Conservation (phyloP, 2,329 filamentous ascomycete species). For the Blumeria graminis region DNA sequence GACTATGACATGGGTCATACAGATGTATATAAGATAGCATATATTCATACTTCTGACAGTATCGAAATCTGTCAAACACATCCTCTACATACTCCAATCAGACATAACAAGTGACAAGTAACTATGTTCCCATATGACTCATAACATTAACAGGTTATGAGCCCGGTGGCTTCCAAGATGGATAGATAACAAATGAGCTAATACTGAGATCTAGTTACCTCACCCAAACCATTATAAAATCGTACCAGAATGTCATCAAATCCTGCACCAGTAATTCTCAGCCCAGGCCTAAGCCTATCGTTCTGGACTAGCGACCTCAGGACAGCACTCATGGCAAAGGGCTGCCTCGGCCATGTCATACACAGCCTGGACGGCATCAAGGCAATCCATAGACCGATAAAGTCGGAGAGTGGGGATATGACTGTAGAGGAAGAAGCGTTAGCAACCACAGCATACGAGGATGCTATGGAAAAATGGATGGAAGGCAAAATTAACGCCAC, state of each 20-base stretch:
- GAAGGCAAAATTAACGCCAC: not conserved
- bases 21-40: too few species aligned
- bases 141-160: too few species aligned
- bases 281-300: not conserved
- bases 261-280: not conserved
- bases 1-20: too few species aligned
- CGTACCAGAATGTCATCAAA: not conserved
- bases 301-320: not conserved
- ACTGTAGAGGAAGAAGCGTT: not conserved
- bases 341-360: not conserved
- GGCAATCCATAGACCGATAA: not conserved
- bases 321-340: not conserved
- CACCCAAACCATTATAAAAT: too few species aligned
- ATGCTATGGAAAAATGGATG: not conserved
- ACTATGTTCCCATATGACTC: too few species aligned
- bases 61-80: too few species aligned
- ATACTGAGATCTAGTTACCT: too few species aligned
- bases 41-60: too few species aligned
- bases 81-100: too few species aligned
- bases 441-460: not conserved
- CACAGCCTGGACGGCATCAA: not conserved
- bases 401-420: not conserved
- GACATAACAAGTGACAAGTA: too few species aligned
- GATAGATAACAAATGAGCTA: too few species aligned
- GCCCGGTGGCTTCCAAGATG: too few species aligned